Evolutionary conservation across 1,284 basidiomycete species (phyloP).

Genomic region (Ceratorhiza oryzae-sativae): DNA sequence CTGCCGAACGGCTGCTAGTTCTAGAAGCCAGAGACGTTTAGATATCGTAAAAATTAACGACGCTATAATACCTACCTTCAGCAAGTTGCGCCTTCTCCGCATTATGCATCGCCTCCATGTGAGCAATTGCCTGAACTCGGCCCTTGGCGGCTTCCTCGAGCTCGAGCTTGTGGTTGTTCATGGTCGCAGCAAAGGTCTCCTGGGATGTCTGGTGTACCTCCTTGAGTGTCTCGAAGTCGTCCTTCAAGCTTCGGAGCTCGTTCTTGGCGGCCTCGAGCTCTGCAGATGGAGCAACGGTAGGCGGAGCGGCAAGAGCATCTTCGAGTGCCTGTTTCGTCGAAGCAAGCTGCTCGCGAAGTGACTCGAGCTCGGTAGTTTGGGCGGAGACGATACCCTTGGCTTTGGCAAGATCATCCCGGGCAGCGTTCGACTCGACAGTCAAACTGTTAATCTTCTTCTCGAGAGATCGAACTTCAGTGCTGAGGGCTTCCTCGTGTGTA

Average conservation of each 20-base stretch:
- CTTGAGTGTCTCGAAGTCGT: conserved; percentile 66
- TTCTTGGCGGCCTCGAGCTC: conserved; percentile 64
- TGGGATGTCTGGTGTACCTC: conserved; percentile 71
- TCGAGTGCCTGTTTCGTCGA: conserved; percentile 13
- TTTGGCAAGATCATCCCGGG: conserved; percentile 79
- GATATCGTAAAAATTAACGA: neutral
- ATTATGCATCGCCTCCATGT: conserved; percentile 64
- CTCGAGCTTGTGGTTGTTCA: conserved; percentile 70
- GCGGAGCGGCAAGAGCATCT: conserved; percentile 8
- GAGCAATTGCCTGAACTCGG: conserved; percentile 72
- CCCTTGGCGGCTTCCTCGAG: conserved; percentile 71
- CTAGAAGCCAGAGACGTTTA: conserved; percentile 47
- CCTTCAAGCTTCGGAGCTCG: conserved; percentile 71
- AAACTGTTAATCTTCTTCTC: conserved; percentile 70
- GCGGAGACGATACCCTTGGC: conserved; percentile 64
- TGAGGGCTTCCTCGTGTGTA: conserved; percentile 66
- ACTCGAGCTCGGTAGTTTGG: conserved; percentile 3
- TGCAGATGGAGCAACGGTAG: conserved; percentile 47
- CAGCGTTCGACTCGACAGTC: conserved; percentile 76
- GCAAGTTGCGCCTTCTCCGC: conserved; percentile 65
- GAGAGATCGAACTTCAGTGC: conserved; percentile 62
- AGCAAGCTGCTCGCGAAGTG: conserved; percentile 24
- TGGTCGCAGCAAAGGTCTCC: conserved; percentile 65
- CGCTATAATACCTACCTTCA: conserved; percentile 43
- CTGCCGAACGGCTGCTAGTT: conserved; percentile 65